Conservation (phyloP, 305 asterid species). For the Rubia tinctorum region DNA sequence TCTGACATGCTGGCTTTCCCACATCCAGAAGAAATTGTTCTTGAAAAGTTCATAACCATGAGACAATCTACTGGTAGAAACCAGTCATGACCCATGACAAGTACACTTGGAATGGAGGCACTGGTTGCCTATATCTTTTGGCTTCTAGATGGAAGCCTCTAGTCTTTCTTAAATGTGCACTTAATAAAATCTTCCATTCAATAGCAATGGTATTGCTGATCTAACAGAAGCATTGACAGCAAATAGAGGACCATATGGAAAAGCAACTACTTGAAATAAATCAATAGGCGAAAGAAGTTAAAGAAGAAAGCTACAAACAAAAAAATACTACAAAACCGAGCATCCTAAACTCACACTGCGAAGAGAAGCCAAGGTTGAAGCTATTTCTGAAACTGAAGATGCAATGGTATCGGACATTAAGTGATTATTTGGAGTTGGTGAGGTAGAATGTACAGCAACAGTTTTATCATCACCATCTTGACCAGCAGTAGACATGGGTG, state of each 20-base stretch:
- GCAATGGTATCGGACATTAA: constrained; percentile 41
- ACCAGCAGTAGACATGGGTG: constrained; percentile 47
- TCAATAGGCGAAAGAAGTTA: background rate
- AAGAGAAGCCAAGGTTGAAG: constrained; percentile 76
- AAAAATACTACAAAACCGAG: background rate
- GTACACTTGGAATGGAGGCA: background rate
- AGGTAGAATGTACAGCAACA: constrained; percentile 35
- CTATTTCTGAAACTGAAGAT: constrained; percentile 65
- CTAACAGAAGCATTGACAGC: background rate
- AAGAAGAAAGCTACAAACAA: constrained; percentile 2
- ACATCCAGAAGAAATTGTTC: background rate
- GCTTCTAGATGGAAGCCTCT: constrained; percentile 1
- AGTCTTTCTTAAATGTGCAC: constrained; percentile 2
- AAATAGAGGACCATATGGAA: background rate
- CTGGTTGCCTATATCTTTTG: background rate
- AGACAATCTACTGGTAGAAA: background rate
- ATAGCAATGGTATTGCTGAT: background rate
- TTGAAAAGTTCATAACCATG: background rate
- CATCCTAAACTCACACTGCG: constrained; percentile 57
- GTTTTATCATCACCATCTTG: constrained; percentile 47
- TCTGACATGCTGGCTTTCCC: background rate
- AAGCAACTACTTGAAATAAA: background rate
- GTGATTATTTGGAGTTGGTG: constrained; percentile 54
- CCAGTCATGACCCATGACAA: background rate
- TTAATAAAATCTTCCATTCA: background rate